Base-by-base conservation (phyloP, 2,329 filamentous ascomycete genomes). In the Colletotrichum horii region DNA sequence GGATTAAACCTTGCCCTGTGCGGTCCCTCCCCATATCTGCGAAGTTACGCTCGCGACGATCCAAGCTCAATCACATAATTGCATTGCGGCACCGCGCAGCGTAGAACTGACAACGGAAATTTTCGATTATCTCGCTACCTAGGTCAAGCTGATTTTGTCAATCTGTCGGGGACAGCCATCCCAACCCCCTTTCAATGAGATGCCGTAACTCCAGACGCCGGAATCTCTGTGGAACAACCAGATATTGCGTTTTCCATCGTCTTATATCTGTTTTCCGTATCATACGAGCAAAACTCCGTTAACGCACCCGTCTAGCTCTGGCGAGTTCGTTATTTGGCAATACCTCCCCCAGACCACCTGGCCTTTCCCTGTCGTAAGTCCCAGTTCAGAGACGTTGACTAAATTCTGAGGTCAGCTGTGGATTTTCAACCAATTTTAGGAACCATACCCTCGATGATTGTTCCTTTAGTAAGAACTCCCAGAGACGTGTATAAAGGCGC, bases 291-390 rank as follows among this genome's bases (percentile, higher is more conserved):
- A 32, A 4, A 75, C 61, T 6, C 84, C 85, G 78, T 88, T 88
- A 75, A 88, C 82, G 76, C 87, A 87, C 24, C 86, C 86, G 68
- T 88, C 86, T 77, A 85, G 86, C 80, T 89, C 87, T 4, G 86
- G 76, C 83, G 79, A 16, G 32, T 68, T 68, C 26, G 89, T 89
- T 58, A 95, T 89, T 84, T 96, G 94, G 9, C n/a, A n/a, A n/a
- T 8, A 97, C 79, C 95, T 90, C 79, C 95, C 96, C 96, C 96
- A 98, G 8, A 96, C 95, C n/a, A n/a, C n/a, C n/a, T n/a, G 11
- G 98, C 95, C 87, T 98, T 98, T 77, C 97, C 97, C 94, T 4
- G 97, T 98, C 19, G 97, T 95, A 77, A 98, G 88, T 78, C 97
- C 97, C 77, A 98, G 86, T 84, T 99, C 97, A 72, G 91, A 94